A percentile compares a stretch with the other conserved stretches of the same genome.
Evolutionary conservation across 2,329 filamentous ascomycete genomes (phyloP).

Genomic region (Cladorrhinum sp.): DNA sequence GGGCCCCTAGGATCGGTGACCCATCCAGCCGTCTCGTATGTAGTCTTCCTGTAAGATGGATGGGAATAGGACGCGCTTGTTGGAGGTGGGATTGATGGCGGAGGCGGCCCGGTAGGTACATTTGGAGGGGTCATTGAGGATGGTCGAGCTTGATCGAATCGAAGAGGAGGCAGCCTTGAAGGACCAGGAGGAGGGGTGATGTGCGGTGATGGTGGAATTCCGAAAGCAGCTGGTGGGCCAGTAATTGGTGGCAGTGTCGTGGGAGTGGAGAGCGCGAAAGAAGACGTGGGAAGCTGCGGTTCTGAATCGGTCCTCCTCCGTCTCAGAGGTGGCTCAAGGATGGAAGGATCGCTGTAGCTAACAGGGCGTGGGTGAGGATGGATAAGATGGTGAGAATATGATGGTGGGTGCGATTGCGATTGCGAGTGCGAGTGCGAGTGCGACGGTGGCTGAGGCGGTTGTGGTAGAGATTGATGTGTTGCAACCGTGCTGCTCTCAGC

Average conservation of each 20-base stretch:
- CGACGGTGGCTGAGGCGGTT: constrained; percentile 1
- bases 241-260: constrained; percentile 43
- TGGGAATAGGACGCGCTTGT: constrained; percentile 13
- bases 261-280: constrained; percentile 40
- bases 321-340: constrained; percentile 45
- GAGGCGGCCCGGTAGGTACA: constrained; percentile 16
- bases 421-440: constrained; percentile 19
- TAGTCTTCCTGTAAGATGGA: constrained; percentile 27
- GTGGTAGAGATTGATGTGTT: constrained; percentile 1
- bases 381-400: constrained; percentile 27
- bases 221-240: constrained; percentile 33
- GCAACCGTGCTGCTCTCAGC: constrained; percentile 37
- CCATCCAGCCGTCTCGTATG: constrained; percentile 39
- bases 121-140: constrained; percentile 29
- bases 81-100: constrained; percentile 7
- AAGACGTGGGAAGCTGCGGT: constrained; percentile 40
- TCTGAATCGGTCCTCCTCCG: constrained; percentile 48
- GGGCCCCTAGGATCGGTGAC: constrained; percentile 30
- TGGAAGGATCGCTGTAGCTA: constrained; percentile 37
- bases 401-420: constrained; percentile 29
- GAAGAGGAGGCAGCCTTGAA: constrained; percentile 48
- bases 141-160: constrained; percentile 41
- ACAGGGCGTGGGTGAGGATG: constrained; percentile 25
- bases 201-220: constrained; percentile 36
- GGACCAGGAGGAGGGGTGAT: constrained; percentile 37